Evolutionary conservation across 73 alveolate genomes (phyloP), one percentile per base, ranked within the genome.

Genomic region (Paramecium bursaria): DNA sequence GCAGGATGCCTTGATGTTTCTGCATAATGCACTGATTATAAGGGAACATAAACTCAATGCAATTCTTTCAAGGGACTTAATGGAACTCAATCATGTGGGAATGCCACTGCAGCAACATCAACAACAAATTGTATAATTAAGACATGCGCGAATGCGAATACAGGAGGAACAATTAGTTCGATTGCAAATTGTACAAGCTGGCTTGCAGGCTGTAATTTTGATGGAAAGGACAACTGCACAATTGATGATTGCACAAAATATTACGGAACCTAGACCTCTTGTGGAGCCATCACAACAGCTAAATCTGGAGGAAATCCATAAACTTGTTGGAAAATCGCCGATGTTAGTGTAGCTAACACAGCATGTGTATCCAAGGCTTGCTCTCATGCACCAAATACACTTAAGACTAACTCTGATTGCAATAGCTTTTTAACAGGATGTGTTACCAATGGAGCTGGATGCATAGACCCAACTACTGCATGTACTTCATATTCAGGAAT

Each of bases 381-480:
- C 49, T 39, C 49, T 39, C 49, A 39, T 57, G 49, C 49, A 7
- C 49, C 49, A 39, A 67, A 53, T 35, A 19, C 47, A 11, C 26
- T 47, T 5, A 67, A 44, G 21, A 67, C 44, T n/a, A 46, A 67
- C 44, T 53, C 49, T 2, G 82, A 67, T 30, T 67, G 82, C 6
- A 2, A 4, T 4, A 67, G 33, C 19, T 33, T 67, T 42, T 19
- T 67, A 33, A 15, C 0, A 13, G 60, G 46, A 31, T 67, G 82
- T 42, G 48, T 67, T 2, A 25, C 26, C 22, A 47, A 47, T 2
- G 82, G 82, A 15, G 82, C 82, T 19, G 82, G 82, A 33, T 67
- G 82, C 7, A 39, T 67, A 19, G 6, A 9, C 7, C 21, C 33
- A 15, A 39, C 60, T 2, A 35, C 26, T 15, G 35, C 48, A 15